Evolutionary conservation across 176 grass and related monocot species (phyloP).

Genomic region (Hordeum marinum): DNA sequence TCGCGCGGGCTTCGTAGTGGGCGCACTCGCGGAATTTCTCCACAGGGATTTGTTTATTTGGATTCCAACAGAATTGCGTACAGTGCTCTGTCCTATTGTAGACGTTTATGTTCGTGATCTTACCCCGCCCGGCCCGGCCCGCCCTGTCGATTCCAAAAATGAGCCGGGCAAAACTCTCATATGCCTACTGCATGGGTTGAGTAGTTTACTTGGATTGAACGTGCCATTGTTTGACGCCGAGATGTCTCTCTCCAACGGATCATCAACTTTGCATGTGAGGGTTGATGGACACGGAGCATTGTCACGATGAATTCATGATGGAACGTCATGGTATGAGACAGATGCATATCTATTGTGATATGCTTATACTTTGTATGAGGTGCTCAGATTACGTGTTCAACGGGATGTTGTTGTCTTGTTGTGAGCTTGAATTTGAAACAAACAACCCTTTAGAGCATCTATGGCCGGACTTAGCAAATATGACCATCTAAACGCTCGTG

Average conservation of each 20-base stretch:
- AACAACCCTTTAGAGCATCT: too few relatives aligned
- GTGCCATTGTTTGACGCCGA: background rate
- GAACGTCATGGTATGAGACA: background rate
- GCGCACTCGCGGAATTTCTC: background rate
- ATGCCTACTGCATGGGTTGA: background rate
- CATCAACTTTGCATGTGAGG: background rate
- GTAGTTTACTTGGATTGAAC: background rate
- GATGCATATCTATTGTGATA: background rate
- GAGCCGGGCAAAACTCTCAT: background rate
- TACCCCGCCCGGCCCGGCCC: background rate
- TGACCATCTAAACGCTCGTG: too few relatives aligned
- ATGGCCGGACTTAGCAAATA: too few relatives aligned
- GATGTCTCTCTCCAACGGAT: background rate
- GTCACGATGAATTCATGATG: background rate
- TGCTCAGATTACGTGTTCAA: background rate
- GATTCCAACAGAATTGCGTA: too few relatives aligned
- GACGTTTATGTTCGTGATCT: background rate
- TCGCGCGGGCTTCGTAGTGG: background rate
- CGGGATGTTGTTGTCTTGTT: background rate
- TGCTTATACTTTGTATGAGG: background rate
- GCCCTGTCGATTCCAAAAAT: background rate
- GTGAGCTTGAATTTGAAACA: too few relatives aligned
- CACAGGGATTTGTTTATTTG: background rate
- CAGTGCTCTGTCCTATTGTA: too few relatives aligned
- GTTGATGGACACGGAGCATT: background rate